Base-by-base conservation (phyloP, 352 stramenopile genomes). In the Pythium phragmitis region DNA sequence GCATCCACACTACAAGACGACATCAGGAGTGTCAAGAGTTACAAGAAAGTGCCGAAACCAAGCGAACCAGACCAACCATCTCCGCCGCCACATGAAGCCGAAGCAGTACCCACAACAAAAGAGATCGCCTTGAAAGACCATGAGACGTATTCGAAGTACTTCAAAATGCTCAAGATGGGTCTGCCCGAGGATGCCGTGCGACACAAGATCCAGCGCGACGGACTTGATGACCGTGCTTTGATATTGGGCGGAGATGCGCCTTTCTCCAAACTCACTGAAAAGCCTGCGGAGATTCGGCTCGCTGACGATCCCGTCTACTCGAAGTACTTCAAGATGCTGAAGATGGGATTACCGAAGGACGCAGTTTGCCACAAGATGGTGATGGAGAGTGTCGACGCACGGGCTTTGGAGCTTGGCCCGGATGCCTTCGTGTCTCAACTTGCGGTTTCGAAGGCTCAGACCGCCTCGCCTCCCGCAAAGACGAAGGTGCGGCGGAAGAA, bases 261-360 rank as follows among this genome's bases (percentile, higher is more conserved):
- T 23, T 56, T 74, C 13, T 82, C 75, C 16, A 61, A 75, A 49
- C 39, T 82, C 12, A 19, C 19, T 26, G 45, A 51, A 13, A 72
- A 68, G 46, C 23, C 72, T 7, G 55, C 79, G 16, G 69, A 70
- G 16, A 37, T 70, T 12, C 82, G 73, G n/a, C 63, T 89, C 8
- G 52, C 74, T 17, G 78, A 88, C 39, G 86, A 96, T 60, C 68
- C 85, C 2, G 36, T 75, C 8, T 87, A 91, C 26, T 74, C 73
- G 9, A 95, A 96, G 54, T 98, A 97, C 48, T 97, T 98, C 67
- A 95, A 96, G 57, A 98, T 98, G 92, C 72, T 97, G 7, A 91
- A 96, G 67, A 83, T 97, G 70, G 92, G 92, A n/a, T 61, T 97
- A 3, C 88, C 89, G 1, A 74, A 87, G 30, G 88, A 82, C 9